Base-by-base conservation (phyloP, 225 moss, liverwort and hornwort species). In the Polytrichum commune region DNA sequence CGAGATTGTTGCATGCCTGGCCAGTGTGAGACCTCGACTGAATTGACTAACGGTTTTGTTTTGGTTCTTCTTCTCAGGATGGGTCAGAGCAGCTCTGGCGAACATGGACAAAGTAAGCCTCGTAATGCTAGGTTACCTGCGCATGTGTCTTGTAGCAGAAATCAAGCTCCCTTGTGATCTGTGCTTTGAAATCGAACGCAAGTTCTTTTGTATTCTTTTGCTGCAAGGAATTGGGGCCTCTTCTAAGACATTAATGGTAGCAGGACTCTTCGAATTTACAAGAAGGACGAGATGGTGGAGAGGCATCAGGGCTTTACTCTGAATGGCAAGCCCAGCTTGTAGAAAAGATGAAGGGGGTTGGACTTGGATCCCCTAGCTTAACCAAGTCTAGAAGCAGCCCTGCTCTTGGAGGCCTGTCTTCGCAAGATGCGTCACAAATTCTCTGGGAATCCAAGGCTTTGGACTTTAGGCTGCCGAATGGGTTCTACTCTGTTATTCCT, bases 81-180 rank as follows among this genome's bases (percentile, higher is more conserved):
- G 96, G 96, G 96, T 96, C 73, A 84, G 96, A 89, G 93, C 90
- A 84, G 93, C 93, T 89, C 89, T 96, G 89, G 90, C 78, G 63
- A 84, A 88, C 58, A 77, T 84, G 80, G 85, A 92, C 79, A 83
- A 90, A 83, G 96, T 96, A 85, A 81, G 82, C 57, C 29, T 58
- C 38, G 28, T 67, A 2, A 54, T 28, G 27, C 78, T 33, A 8
- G 57, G 61, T 13, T 58, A 23, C 58, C 7, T 46, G 46, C 4
- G 46, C 46, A 46, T 16, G 46, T 46, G 46, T 46, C 46, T 46
- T 13, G 46, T 46, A 46, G 46, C 13, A 46, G 38, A 46, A 46
- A 46, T 46, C 46, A 46, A 2, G 13, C 9, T 38, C 10, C 10
- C 9, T 38, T 10, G 10, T 38, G 9, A 38, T 9, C 10, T 38